Base-by-base conservation (phyloP, 169 alveolate genomes). In the Plasmodium adleri region DNA sequence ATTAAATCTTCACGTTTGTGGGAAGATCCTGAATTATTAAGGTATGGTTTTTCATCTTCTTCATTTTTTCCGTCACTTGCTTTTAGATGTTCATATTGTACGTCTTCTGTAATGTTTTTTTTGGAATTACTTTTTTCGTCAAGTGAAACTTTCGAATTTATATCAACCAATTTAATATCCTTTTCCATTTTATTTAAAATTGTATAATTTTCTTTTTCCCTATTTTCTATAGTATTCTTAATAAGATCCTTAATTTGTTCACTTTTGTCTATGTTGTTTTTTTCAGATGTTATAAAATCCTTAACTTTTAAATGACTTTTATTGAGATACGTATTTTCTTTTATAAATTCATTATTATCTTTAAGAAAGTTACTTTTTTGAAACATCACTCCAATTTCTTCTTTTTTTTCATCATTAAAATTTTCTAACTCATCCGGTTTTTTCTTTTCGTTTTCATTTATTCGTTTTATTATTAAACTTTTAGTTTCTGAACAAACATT, bases 381-480 rank as follows among this genome's bases (percentile, higher is more conserved):
- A 22, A n/a, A 6, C 52, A 67, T 72, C 56, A 15, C 24, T 75
- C 47, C 88, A 75, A 17, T 75, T 24, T 67, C 73, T 32, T 17
- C 39, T 66, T 28, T 68, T 68, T 70, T 28, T n/a, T 66, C 73
- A 74, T 26, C 62, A 58, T 52, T 78, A 45, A 4, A 32, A 24
- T 68, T 70, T 26, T 67, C 32, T 80, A 54, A n/a, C 24, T 12
- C 39, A 67, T 80, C 70, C 13, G 22, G 43, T 66, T 80, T 80
- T 68, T 68, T 80, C 32, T 56, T 80, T 80, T 80, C 90, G 54
- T 80, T 80, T 70, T 80, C 83, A 32, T 80, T 80, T 68, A 80
- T 43, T 22, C 90, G 80, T 67, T 80, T 80, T 67, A 80, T 62
- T 80, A 80, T 80, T 54, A 80, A 72, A 45, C 70, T 80, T 68